Percentiles rank a stretch among this genome's conserved stretches.
Conservation (phyloP, 192 early-diverging fungal genomes). For the Obelidium mucronatum region DNA sequence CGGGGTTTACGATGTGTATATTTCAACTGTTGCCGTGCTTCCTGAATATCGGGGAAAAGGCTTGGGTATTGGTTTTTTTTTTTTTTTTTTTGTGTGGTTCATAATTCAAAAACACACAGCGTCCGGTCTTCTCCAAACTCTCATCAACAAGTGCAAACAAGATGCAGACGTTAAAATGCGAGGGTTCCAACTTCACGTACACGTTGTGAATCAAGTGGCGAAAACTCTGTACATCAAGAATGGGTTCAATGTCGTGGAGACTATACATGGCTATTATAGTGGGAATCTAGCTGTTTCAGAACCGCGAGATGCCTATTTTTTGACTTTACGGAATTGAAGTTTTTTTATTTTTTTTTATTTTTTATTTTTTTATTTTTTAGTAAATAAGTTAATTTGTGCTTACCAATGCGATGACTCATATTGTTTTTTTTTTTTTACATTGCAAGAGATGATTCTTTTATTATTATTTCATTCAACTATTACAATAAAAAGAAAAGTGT, state of each 20-base stretch:
- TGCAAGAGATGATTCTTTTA: too few species aligned
- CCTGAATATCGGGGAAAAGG: neutral
- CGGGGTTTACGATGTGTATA: slow-evolving; percentile 16
- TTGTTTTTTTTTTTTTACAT: too few species aligned
- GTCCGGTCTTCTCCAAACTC: neutral
- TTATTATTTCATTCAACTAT: too few species aligned
- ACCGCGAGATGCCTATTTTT: slow-evolving; percentile 18
- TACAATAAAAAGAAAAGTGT: too few species aligned
- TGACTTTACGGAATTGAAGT: neutral
- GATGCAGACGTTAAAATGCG: slow-evolving; percentile 4
- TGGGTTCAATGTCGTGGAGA: slow-evolving; percentile 13
- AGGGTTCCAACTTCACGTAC: slow-evolving; percentile 17
- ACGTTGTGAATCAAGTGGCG: slow-evolving; percentile 23
- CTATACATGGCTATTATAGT: slow-evolving; percentile 15
- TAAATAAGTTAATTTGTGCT: too few species aligned
- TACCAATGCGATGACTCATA: too few species aligned
- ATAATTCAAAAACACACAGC: neutral
- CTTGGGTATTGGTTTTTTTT: too few species aligned
- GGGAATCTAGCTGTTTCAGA: slow-evolving; percentile 4
- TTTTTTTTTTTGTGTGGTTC: too few species aligned
- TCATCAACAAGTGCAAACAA: slow-evolving; percentile 3
- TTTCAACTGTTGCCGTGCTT: neutral
- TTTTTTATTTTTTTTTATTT: neutral
- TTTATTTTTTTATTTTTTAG: too few species aligned
- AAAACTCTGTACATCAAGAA: slow-evolving; percentile 2